A percentile compares a stretch with the other conserved stretches of the same genome.
phyloP scores from a whole-genome alignment of 441 rosid genomes.

The Geranium incanum region DNA sequence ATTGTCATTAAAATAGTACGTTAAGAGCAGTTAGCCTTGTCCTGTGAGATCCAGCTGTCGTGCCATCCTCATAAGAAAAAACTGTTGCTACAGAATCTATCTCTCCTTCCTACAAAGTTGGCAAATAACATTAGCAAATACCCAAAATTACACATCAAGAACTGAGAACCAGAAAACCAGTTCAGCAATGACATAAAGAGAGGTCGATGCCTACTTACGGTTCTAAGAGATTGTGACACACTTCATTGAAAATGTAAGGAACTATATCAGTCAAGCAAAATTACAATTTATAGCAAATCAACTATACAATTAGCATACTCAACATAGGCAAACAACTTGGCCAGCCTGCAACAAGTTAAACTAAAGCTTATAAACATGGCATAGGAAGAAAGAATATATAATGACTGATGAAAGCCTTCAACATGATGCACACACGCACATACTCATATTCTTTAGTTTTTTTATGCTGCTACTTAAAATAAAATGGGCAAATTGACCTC shows the following conservation, averaged over 20 bases:
- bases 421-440: neutral
- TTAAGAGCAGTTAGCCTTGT: slow-evolving; percentile 81
- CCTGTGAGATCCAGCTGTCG: slow-evolving; percentile 73
- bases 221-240: neutral
- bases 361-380: neutral
- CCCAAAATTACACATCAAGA: neutral
- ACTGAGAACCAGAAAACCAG: neutral
- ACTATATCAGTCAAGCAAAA: neutral
- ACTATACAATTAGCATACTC: slow-evolving; percentile 1
- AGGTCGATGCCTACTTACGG: neutral
- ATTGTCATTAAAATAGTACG: slow-evolving; percentile 29
- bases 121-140: slow-evolving; percentile 6
- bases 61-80: slow-evolving; percentile 70
- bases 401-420: no score
- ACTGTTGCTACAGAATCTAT: slow-evolving; percentile 56
- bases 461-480: neutral
- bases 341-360: neutral
- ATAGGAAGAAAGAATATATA: neutral
- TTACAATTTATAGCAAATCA: neutral
- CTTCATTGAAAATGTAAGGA: neutral
- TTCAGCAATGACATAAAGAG: neutral
- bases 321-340: slow-evolving; percentile 1
- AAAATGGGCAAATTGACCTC: neutral
- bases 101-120: slow-evolving; percentile 60
- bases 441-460: neutral